These are phyloP conservation scores for Candida orba DNA, from an alignment of 805 yeast species.

Conservation along the genomic window DNA sequence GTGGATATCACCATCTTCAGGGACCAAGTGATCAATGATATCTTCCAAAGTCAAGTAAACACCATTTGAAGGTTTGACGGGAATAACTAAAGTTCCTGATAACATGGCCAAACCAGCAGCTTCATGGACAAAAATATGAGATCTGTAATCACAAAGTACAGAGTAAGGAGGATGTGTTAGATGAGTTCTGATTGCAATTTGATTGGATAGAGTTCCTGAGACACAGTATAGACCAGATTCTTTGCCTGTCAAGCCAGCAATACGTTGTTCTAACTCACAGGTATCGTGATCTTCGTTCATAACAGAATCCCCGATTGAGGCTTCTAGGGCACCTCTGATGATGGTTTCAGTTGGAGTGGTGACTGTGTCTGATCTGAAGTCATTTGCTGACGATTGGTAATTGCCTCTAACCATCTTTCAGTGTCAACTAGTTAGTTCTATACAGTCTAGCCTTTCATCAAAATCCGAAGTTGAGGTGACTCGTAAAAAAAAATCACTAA, in stretches of 20 bases:
- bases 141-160: constrained; percentile 78
- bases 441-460: no score
- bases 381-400: constrained; percentile 31
- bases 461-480: no score
- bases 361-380: constrained; percentile 76
- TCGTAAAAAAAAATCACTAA: no score
- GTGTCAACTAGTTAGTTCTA: no score
- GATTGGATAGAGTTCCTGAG: constrained; percentile 89
- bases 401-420: background rate
- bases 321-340: constrained; percentile 49
- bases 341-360: constrained; percentile 77
- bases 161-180: constrained; percentile 78
- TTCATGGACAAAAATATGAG: constrained; percentile 78
- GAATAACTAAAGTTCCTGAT: constrained; percentile 86
- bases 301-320: constrained; percentile 82
- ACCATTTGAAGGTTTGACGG: constrained; percentile 76
- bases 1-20: constrained; percentile 80
- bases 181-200: constrained; percentile 72
- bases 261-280: constrained; percentile 49
- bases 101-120: constrained; percentile 89
- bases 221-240: constrained; percentile 78
- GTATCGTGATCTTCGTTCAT: constrained; percentile 78
- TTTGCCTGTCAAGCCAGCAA: constrained; percentile 67
- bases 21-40: constrained; percentile 49
- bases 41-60: constrained; percentile 74